phyloP scores from a whole-genome alignment of 345 rosid species.

The Ceriops decandra region DNA sequence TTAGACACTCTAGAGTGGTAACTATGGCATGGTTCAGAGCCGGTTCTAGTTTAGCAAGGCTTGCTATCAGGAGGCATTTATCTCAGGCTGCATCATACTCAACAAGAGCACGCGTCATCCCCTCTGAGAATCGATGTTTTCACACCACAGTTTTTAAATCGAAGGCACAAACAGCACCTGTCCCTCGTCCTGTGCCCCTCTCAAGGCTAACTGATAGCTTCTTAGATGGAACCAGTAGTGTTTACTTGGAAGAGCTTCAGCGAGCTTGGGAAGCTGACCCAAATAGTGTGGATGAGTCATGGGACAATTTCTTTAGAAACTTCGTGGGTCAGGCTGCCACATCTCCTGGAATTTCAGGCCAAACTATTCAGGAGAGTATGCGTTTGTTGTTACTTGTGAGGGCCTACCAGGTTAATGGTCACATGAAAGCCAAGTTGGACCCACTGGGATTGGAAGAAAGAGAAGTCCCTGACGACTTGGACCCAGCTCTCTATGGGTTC shows the following conservation, averaged over 20 bases:
- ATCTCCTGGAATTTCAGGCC: conserved; percentile 73
- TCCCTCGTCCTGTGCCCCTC: conserved; percentile 73
- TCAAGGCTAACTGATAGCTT: conserved; percentile 75
- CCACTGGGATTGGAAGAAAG: conserved; percentile 67
- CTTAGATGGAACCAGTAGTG: conserved; percentile 75
- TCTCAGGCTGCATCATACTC: conserved; percentile 46
- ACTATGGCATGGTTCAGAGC: conserved; percentile 71
- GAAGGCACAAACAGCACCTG: conserved; percentile 59
- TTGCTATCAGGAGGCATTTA: conserved; percentile 58
- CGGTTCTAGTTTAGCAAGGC: conserved; percentile 54
- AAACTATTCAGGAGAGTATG: conserved; percentile 89
- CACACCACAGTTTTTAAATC: conserved; percentile 51
- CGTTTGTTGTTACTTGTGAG: conserved; percentile 66
- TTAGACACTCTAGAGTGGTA: conserved; percentile 2
- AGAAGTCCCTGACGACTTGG: conserved; percentile 67
- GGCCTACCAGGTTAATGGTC: conserved; percentile 87
- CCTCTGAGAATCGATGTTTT: conserved; percentile 42
- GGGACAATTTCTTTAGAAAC: conserved; percentile 80
- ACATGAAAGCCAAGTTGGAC: conserved; percentile 77
- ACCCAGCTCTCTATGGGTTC: conserved; percentile 62
- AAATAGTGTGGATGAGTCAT: conserved; percentile 69
- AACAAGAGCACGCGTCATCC: conserved; percentile 38
- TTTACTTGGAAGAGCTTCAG: conserved; percentile 74
- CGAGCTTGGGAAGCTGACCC: conserved; percentile 83
- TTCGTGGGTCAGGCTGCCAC: conserved; percentile 78